These are phyloP conservation scores for Vitis vinifera DNA, from an alignment of 164 flowering plant species.

Conservation along the genomic window DNA sequence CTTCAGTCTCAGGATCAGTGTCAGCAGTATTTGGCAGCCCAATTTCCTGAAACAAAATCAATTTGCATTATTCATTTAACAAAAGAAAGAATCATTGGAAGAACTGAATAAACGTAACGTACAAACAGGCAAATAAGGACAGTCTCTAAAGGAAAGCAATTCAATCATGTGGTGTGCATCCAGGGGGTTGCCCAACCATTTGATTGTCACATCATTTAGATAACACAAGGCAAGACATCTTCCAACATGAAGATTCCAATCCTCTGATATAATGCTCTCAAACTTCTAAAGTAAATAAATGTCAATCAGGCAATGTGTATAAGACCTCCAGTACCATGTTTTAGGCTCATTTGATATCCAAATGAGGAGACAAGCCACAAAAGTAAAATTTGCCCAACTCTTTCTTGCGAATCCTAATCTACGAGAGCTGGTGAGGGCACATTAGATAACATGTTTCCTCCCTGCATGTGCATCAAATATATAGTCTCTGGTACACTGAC, in stretches of 20 bases:
- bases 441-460: background rate
- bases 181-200: background rate
- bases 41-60: constrained; percentile 41
- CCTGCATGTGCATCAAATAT: constrained; percentile 1
- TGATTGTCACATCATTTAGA: background rate
- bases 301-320: background rate
- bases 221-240: background rate
- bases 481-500: background rate
- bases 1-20: constrained; percentile 39
- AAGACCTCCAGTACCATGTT: background rate
- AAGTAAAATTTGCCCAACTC: background rate
- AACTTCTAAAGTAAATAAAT: background rate
- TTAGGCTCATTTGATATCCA: background rate
- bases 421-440: too few relatives aligned
- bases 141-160: background rate
- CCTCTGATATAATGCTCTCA: background rate
- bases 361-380: background rate
- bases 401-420: background rate
- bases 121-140: background rate
- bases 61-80: constrained; percentile 7
- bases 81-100: constrained; percentile 2
- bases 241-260: background rate
- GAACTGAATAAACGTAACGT: background rate
- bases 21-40: constrained; percentile 21
- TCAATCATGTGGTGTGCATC: background rate